Evolutionary conservation across 73 alveolate species (phyloP), one percentile per base, ranked within the genome.

Genomic region (Stentor coeruleus): DNA sequence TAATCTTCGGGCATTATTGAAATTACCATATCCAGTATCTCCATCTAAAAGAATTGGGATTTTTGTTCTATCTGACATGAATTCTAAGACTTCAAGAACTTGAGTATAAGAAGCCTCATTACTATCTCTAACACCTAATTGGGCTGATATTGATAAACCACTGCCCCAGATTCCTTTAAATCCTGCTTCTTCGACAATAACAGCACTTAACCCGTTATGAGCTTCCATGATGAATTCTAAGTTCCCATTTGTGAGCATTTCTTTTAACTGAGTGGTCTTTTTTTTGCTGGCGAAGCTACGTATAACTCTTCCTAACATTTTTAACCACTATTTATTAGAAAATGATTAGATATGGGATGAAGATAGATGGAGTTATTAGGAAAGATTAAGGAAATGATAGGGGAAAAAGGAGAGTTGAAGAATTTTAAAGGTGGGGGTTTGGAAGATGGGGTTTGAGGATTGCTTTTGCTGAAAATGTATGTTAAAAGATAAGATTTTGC

Each of bases 1-100:
- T 73, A 90, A 81, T 74, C 94, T 84, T 82, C 96, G 89, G 74
- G 96, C 96, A 92, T 91, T 93, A 57, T 93, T 93, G 59, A 89
- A 82, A 60, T 88, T 91, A 41, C 97, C 98, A 84, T 87, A 88
- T 2, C 98, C 98, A 33, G 98, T 91, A 81, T 93, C 98, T 15
- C 98, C 98, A 85, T 93, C 98, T 87, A 91, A 82, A 35, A 93
- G 82, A 58, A 93, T 91, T 39, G 98, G 98, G 26, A 91, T 88
- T 76, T 90, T 87, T 39, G 97, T 91, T 42, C 93, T 74, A 82
- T 92, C 93, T 72, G 90, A 80, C 87, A 93, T 91, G 75, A 84
- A 85, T 75, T 85, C 93, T 59, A 87, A 42, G 15, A 87, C 88
- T 74, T 87, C 93, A 58, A 85, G 79, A 82, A 77, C 89, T 86